Evolutionary conservation across 1,139 yeast species (phyloP), one percentile per base, ranked within the genome.

Genomic region (Hyphopichia burtonii): DNA sequence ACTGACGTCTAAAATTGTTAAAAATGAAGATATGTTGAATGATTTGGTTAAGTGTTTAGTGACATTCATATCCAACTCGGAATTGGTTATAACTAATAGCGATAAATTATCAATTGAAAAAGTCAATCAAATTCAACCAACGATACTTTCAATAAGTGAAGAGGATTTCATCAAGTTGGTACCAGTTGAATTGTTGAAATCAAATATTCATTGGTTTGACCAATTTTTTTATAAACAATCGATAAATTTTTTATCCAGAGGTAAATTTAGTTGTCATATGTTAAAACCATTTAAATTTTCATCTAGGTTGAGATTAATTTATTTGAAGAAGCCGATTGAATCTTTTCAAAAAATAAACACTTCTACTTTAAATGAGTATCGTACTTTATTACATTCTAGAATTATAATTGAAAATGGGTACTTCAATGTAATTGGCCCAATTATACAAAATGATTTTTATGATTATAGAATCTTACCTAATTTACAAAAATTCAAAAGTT

Each of bases 391-490:
- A 10, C 78, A 79, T 2, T 52, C 80, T 2, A 66, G 88, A 45
- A 63, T 82, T 0, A 66, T 85, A 0, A 59, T 66, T 16, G 93
- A 86, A 52, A 63, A 72, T 16, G 74, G 75, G 28, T 61, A 71
- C 37, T 60, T 59, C 31, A 71, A 75, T 19, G 60, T 79, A 1
- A 55, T 80, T 40, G 91, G 91, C 0, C 82, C 90, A 0, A 49
- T 85, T 0, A 51, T 83, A 8, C 66, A 72, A 33, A 78, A 83
- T 1, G 86, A 84, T 53, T 65, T 76, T 36, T 83, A 68, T 50
- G 94, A 86, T 50, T 82, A 82, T 53, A 67, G 94, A 44, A 58
- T 75, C 2, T 55, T 76, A 15, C 47, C 54, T 7, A 11, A 3
- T 9, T 0, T 36, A 45, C 2, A 37, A 42, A 45, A 46, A 2